phyloP scores from a whole-genome alignment of 257 asterid species.

The Fraxinus pennsylvanica region DNA sequence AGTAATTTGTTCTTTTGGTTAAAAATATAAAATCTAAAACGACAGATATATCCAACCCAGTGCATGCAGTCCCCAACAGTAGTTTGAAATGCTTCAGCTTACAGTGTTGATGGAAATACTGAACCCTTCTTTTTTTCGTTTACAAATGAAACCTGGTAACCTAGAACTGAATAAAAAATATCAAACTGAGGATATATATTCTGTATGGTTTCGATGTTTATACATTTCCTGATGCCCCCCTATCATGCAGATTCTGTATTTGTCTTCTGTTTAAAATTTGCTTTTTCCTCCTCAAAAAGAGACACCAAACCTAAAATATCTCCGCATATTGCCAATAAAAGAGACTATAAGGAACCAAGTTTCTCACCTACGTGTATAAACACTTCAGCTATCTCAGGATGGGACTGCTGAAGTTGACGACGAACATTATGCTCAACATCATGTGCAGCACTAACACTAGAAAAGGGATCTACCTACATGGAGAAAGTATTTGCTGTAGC shows the following conservation, averaged over 20 bases:
- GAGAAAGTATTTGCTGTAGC: constrained; percentile 17
- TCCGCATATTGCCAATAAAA: not conserved
- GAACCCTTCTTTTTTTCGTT: not conserved
- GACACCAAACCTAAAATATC: not conserved
- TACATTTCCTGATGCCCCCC: not conserved
- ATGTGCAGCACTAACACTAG: constrained; percentile 94
- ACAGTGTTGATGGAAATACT: not conserved
- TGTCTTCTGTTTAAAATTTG: not conserved
- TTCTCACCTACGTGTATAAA: constrained; percentile 79
- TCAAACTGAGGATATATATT: not conserved
- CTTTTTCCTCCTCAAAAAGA: not conserved
- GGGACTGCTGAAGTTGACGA: constrained; percentile 61
- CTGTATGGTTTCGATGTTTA: not conserved
- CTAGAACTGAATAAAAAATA: not conserved
- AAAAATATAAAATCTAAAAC: too few relatives aligned
- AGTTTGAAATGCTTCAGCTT: too few relatives aligned
- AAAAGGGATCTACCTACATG: constrained; percentile 86
- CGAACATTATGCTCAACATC: constrained; percentile 84
- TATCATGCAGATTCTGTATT: not conserved
- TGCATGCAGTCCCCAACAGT: not conserved
- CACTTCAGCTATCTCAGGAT: constrained; percentile 91
- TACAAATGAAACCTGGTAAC: not conserved
- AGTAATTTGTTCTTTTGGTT: not conserved
- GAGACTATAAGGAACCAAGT: not conserved
- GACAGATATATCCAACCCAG: not conserved